A percentile compares a stretch with the other conserved stretches of the same genome.
Evolutionary conservation across 2,329 filamentous ascomycete genomes (phyloP).

Genomic region (Aspergillus intermedius): DNA sequence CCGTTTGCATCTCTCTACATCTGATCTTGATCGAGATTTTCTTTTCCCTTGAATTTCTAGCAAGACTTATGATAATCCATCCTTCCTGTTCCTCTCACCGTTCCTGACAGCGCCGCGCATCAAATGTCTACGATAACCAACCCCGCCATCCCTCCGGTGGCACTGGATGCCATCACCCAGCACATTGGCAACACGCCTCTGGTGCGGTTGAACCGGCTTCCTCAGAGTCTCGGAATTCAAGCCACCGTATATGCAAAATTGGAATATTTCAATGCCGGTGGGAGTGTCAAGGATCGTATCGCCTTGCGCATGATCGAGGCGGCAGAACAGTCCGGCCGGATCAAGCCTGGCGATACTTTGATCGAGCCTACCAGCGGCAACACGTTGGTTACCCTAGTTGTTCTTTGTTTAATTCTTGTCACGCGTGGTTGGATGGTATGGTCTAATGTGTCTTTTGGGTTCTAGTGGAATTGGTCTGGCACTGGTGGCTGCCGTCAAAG

Average conservation of each 20-base stretch:
- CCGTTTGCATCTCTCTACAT: background rate
- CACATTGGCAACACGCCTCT: conserved; percentile 96
- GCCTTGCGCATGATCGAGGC: conserved; percentile 96
- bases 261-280: conserved; percentile 89
- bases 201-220: conserved; percentile 86
- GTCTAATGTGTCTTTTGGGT: background rate
- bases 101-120: background rate
- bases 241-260: conserved; percentile 85
- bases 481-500: conserved; percentile 89
- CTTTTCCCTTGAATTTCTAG: background rate
- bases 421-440: background rate
- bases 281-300: conserved; percentile 91
- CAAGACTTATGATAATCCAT: background rate
- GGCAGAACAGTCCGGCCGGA: conserved; percentile 82
- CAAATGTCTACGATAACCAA: conserved; percentile 26
- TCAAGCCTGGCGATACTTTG: conserved; percentile 93
- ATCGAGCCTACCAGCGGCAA: conserved; percentile 98
- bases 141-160: conserved; percentile 48
- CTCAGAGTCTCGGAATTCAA: conserved; percentile 81
- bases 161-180: conserved; percentile 65
- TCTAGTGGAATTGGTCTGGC: conserved; percentile 78
- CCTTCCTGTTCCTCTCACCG: conserved; percentile 1
- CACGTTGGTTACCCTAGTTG: conserved; percentile 47
- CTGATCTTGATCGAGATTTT: background rate
- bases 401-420: background rate